These are phyloP conservation scores for Kwoniella dejecticola DNA, from an alignment of 768 basidiomycete species.

Conservation along the genomic window DNA sequence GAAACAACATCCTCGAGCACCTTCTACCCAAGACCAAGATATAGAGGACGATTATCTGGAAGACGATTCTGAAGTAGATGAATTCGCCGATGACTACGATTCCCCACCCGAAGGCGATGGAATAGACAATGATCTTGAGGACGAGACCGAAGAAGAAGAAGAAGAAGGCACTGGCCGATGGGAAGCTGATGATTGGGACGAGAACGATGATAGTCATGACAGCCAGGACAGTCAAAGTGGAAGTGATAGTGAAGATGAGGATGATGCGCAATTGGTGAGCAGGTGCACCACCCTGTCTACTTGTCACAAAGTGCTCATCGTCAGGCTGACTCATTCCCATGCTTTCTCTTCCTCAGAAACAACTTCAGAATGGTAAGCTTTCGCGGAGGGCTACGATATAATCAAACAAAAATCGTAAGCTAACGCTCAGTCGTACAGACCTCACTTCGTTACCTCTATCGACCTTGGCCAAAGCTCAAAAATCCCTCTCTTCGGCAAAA, in stretches of 20 bases:
- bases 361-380: conserved; percentile 41
- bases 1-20: neutral
- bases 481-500: conserved; percentile 56
- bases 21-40: neutral
- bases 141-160: conserved; percentile 25
- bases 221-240: conserved; percentile 13
- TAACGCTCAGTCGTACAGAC: conserved; percentile 1
- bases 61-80: conserved; percentile 52
- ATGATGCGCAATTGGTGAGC: conserved; percentile 15
- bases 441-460: conserved; percentile 62
- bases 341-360: conserved; percentile 13
- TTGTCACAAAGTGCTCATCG: neutral
- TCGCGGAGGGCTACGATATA: too few relatives aligned
- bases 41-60: conserved; percentile 37
- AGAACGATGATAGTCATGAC: conserved; percentile 30
- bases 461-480: conserved; percentile 67
- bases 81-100: conserved; percentile 45
- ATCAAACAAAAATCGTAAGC: neutral
- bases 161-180: conserved; percentile 41
- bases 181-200: conserved; percentile 45
- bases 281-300: too few relatives aligned
- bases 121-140: too few relatives aligned
- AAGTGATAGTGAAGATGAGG: conserved; percentile 26
- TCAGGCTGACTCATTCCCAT: neutral
- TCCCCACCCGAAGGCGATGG: conserved; percentile 10